Evolutionary conservation across 1,284 basidiomycete genomes (phyloP).

Genomic region (Apiotrichum laibachii): DNA sequence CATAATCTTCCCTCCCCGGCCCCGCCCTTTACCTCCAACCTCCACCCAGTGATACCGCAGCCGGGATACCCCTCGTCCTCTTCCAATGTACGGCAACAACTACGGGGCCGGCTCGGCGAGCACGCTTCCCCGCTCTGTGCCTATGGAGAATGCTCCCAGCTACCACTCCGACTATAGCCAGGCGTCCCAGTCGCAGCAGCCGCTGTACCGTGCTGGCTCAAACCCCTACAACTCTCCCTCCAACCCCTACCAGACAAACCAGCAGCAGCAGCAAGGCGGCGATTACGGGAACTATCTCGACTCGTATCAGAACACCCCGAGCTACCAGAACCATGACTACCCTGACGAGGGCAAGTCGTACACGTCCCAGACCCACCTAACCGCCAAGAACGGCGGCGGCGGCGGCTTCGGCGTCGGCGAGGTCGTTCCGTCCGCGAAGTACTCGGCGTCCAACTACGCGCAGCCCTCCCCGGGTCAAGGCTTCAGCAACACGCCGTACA

Average conservation of each 20-base stretch:
- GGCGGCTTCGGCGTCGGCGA: conserved; percentile 33
- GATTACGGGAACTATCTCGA: conserved; percentile 12
- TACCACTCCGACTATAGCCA: conserved; percentile 11
- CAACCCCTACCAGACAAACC: conserved; percentile 23
- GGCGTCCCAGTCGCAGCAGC: conserved; percentile 4
- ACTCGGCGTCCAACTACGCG: neutral
- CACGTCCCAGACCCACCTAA: conserved; percentile 31
- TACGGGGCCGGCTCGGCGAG: neutral
- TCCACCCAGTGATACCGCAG: neutral
- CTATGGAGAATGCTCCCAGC: conserved; percentile 7
- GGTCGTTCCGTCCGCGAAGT: conserved; percentile 27
- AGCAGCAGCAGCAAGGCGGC: conserved; percentile 13
- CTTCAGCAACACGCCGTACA: conserved; percentile 5
- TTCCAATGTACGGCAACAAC: conserved; percentile 2
- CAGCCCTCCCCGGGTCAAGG: neutral
- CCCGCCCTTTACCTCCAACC: neutral
- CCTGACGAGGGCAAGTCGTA: conserved; percentile 41
- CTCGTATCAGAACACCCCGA: neutral
- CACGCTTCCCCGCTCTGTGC: neutral
- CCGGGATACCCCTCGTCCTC: neutral
- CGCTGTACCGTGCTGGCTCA: neutral
- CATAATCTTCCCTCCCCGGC: neutral
- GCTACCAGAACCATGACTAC: conserved; percentile 25
- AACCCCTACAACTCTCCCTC: neutral
- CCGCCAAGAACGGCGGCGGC: neutral